Percentiles rank a stretch among this genome's conserved stretches.
phyloP scores from a whole-genome alignment of 805 yeast genomes.

The Scheffersomyces lignosus region DNA sequence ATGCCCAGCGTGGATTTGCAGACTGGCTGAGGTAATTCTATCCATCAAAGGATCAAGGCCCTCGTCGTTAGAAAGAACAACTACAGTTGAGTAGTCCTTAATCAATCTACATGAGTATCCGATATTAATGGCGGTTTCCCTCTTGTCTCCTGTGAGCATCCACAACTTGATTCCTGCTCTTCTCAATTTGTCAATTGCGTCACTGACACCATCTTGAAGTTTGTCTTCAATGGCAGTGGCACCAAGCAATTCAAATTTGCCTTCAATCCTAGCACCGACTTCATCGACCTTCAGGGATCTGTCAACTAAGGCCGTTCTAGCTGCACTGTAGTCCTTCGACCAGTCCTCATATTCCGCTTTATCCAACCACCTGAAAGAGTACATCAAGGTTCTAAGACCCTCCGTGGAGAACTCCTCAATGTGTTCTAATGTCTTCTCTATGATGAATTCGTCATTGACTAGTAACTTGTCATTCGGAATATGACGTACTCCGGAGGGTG shows the following conservation, averaged over 20 bases:
- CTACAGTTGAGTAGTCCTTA: constrained; percentile 88
- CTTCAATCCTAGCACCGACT: constrained; percentile 74
- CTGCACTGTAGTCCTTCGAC: constrained; percentile 66
- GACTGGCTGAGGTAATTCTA: constrained; percentile 70
- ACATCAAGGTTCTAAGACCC: constrained; percentile 87
- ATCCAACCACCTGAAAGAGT: constrained; percentile 73
- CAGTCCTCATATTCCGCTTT: constrained; percentile 61
- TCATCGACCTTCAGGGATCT: constrained; percentile 66
- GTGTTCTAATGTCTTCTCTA: constrained; percentile 85
- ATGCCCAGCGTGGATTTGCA: constrained; percentile 67
- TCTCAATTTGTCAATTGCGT: constrained; percentile 85
- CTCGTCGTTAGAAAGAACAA: constrained; percentile 55
- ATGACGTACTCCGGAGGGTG: neutral
- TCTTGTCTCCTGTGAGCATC: constrained; percentile 98
- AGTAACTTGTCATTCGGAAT: constrained; percentile 55
- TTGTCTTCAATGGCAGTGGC: constrained; percentile 98
- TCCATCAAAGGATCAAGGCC: constrained; percentile 59
- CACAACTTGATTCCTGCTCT: constrained; percentile 93
- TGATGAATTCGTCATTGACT: constrained; percentile 68
- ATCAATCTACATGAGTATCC: constrained; percentile 93
- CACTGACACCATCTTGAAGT: constrained; percentile 95
- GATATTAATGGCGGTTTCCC: constrained; percentile 97
- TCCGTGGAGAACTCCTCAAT: constrained; percentile 93
- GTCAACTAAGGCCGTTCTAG: constrained; percentile 71
- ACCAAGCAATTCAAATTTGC: constrained; percentile 68